These are phyloP conservation scores for Lasiodiplodia sp. DNA, from an alignment of 2,329 filamentous ascomycete species.

Conservation along the genomic window DNA sequence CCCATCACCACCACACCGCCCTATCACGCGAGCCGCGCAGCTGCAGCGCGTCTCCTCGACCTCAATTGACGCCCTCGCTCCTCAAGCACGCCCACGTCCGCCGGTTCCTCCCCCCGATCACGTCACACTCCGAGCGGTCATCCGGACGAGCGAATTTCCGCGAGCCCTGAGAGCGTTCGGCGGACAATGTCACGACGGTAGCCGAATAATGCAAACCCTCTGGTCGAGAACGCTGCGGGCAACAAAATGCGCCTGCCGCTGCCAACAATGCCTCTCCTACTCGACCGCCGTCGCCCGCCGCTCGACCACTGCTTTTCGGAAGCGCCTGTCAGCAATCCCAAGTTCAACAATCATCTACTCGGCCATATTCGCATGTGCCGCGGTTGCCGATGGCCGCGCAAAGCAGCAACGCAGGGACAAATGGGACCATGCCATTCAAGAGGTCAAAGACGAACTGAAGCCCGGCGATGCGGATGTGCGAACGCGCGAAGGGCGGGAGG, in stretches of 20 bases:
- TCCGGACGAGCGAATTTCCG: not conserved
- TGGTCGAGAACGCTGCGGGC: constrained; percentile 72
- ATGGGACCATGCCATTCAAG: constrained; percentile 67
- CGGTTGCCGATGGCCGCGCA: constrained; percentile 65
- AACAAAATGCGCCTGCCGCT: constrained; percentile 65
- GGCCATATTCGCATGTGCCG: constrained; percentile 70
- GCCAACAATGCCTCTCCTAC: constrained; percentile 64
- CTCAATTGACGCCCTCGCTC: not conserved
- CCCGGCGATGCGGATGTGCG: constrained; percentile 6
- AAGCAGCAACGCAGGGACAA: constrained; percentile 66
- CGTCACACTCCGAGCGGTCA: not conserved
- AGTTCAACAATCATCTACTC: constrained; percentile 71
- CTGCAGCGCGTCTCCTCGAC: not conserved
- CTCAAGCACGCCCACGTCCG: not conserved
- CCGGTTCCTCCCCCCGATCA: not conserved
- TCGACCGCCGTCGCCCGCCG: constrained; percentile 59
- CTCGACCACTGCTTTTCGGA: constrained; percentile 58
- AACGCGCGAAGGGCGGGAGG: not conserved
- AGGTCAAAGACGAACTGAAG: constrained; percentile 59
- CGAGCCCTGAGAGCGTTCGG: not conserved
- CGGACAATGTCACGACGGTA: constrained; percentile 24
- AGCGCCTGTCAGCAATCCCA: constrained; percentile 61
- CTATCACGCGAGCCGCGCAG: not conserved
- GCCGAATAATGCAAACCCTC: constrained; percentile 68
- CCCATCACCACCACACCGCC: not conserved